Conservation (phyloP, 257 asterid species). For the Solanum clarkiae region DNA sequence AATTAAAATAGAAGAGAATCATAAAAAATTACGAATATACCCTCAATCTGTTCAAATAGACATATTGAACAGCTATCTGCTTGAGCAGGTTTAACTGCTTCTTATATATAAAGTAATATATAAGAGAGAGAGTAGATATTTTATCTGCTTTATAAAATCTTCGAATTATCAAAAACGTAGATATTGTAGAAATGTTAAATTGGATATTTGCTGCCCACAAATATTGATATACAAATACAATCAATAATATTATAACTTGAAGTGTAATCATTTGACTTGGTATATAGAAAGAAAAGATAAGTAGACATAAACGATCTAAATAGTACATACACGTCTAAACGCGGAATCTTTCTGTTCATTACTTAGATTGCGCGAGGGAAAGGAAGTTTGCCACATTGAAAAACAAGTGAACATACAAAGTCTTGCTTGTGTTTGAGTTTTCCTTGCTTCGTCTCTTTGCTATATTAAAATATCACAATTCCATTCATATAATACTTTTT, state of each 20-base stretch:
- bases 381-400: constrained; percentile 6
- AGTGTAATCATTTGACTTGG: background rate
- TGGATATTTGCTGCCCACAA: background rate
- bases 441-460: no score
- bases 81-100: no score
- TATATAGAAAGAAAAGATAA: background rate
- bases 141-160: no score
- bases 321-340: background rate
- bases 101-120: no score
- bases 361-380: constrained; percentile 27
- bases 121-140: no score
- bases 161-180: background rate
- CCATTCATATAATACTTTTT: no score
- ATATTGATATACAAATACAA: background rate
- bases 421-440: no score
- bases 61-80: no score
- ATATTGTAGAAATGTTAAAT: background rate
- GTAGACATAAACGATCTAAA: background rate
- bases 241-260: background rate
- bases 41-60: no score
- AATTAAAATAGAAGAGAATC: no score
- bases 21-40: no score
- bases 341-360: background rate
- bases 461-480: background rate
- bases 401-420: background rate